Base-by-base conservation (phyloP, 495 filamentous ascomycete genomes). In the Penicillium mononematosum region DNA sequence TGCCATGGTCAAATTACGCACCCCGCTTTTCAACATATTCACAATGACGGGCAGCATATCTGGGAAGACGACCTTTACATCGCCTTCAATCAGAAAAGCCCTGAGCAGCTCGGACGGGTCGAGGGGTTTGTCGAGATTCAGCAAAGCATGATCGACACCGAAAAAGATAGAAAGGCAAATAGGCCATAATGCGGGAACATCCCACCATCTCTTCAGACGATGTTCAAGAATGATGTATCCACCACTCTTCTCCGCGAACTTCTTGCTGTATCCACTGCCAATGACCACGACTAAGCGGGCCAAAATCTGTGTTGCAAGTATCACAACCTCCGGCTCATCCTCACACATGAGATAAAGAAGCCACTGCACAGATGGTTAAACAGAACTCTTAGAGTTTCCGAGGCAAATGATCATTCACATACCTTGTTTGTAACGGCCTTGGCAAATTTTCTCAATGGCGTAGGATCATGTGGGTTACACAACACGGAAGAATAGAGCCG, bases 371-470 rank as follows among this genome's bases (percentile, higher is more conserved):
- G 24, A 39, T 38, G 43, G 66, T 62, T 52, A 65, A 54, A 44
- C 68, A 53, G 42, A 53, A 58, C 42, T 14, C 11, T 20, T 24
- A 24, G 22, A 24, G 4, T 24, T 16, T 32, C 36, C 29, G 1
- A 17, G 17, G 12, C 5, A 41, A 22, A 27, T 55, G 24, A 36
- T 16, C 14, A 38, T 16, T 5, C 49, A 75, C 82, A 65, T 78
- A 94, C 92, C 85, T 96, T 98, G 60, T 93, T 96, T 27, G 95
- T 97, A 4, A 98, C 93, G 2, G 92, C 94, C 73, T 87, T 90
- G 16, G 93, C 91, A 75, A 98, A 98, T 63, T 89, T 93, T 64
- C 83, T 84, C 50, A 96, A 85, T 36, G 86, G 86, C 14, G 76
- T 70, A 12, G 66, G 64, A 58, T 87, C 89, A 39, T 78, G 76